Percentiles rank a stretch among this genome's conserved stretches.
Conservation (phyloP, 2,329 filamentous ascomycete species). For the Curvularia sp. region DNA sequence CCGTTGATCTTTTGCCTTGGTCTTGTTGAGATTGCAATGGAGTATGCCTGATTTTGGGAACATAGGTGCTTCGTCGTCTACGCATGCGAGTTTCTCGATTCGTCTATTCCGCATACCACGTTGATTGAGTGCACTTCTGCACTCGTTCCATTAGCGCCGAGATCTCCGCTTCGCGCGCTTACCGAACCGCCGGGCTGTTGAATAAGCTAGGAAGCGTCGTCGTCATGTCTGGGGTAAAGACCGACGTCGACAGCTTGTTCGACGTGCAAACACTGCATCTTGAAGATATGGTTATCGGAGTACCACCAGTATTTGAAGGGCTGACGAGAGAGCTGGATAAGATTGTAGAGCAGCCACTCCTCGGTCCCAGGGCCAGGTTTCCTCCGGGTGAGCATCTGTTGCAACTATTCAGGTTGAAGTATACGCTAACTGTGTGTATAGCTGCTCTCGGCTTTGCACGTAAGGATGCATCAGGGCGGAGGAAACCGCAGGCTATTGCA, state of each 20-base stretch:
- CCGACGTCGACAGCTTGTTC: constrained; percentile 25
- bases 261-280: constrained; percentile 44
- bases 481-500: constrained; percentile 74
- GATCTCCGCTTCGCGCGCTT: constrained; percentile 22
- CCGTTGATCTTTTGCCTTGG: not conserved
- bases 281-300: constrained; percentile 48
- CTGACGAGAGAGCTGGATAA: constrained; percentile 45
- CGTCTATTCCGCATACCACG: constrained; percentile 2
- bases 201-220: constrained; percentile 15
- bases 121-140: not conserved
- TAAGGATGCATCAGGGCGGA: constrained; percentile 45
- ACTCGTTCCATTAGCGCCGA: constrained; percentile 15
- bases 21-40: not conserved
- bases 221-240: constrained; percentile 30
- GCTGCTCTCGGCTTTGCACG: constrained; percentile 46
- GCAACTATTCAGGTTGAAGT: not conserved
- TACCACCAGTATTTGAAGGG: constrained; percentile 47
- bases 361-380: constrained; percentile 42
- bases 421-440: constrained; percentile 29
- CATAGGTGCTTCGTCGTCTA: not conserved
- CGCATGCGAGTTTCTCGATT: not conserved
- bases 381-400: constrained; percentile 29
- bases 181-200: constrained; percentile 16
- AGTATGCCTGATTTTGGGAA: not conserved
- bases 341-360: constrained; percentile 44